phyloP scores from a whole-genome alignment of 2,329 filamentous ascomycete species.

The Cladosporium sp. region DNA sequence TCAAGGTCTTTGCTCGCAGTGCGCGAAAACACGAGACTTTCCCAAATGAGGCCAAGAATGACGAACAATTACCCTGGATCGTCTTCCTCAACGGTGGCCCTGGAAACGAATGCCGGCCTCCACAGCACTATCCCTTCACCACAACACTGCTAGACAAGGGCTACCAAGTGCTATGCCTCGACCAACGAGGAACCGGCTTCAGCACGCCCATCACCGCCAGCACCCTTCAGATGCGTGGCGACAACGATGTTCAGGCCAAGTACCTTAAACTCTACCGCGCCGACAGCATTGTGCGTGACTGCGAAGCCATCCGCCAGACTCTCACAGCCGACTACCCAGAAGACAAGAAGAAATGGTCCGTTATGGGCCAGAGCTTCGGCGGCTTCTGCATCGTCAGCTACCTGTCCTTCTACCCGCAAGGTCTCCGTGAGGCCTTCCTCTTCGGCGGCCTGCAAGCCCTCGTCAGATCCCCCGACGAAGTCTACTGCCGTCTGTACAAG shows the following conservation, averaged over 20 bases:
- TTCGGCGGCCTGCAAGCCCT: slow-evolving; percentile 82
- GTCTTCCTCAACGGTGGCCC: slow-evolving; percentile 85
- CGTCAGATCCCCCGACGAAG: slow-evolving; percentile 67
- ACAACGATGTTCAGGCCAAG: slow-evolving; percentile 67
- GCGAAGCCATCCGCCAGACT: slow-evolving; percentile 77
- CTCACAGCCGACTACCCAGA: slow-evolving; percentile 69
- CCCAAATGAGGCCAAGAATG: slow-evolving; percentile 48
- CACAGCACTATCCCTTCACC: slow-evolving; percentile 73
- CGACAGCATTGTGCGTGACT: slow-evolving; percentile 86
- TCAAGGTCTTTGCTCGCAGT: slow-evolving; percentile 77
- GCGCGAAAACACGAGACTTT: slow-evolving; percentile 65
- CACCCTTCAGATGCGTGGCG: slow-evolving; percentile 65
- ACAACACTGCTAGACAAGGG: slow-evolving; percentile 71
- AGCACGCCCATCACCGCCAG: slow-evolving; percentile 76
- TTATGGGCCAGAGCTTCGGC: slow-evolving; percentile 89
- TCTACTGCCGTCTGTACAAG: slow-evolving; percentile 71
- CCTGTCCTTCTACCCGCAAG: slow-evolving; percentile 74
- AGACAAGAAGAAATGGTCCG: slow-evolving; percentile 75
- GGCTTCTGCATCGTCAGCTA: slow-evolving; percentile 85
- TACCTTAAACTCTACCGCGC: slow-evolving; percentile 85
- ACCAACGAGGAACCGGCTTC: slow-evolving; percentile 86
- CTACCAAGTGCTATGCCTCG: slow-evolving; percentile 81
- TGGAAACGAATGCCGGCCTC: slow-evolving; percentile 72
- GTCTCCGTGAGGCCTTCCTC: slow-evolving; percentile 77
- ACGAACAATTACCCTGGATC: slow-evolving; percentile 58